phyloP scores from a whole-genome alignment of 2,329 filamentous ascomycete species.

The Monosporascus sp. region DNA sequence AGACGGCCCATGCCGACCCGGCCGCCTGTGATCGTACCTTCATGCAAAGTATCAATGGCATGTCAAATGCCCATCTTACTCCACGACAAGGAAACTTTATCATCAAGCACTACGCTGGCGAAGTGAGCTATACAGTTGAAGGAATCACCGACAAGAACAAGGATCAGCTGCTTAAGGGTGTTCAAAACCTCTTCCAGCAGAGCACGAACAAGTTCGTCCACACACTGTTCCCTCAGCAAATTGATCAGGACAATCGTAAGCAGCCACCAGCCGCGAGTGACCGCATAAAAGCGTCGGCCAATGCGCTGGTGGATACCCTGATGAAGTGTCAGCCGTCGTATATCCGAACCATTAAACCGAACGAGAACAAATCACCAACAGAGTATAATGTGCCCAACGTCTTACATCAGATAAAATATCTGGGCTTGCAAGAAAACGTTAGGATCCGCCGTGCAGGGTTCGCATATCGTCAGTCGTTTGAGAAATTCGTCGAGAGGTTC shows the following conservation, averaged over 20 bases:
- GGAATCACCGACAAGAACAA: conserved; percentile 99
- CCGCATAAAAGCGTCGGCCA: conserved; percentile 91
- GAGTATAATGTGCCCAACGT: conserved; percentile 93
- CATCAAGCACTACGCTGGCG: conserved; percentile 97
- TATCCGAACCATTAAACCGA: conserved; percentile 98
- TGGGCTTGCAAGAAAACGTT: conserved; percentile 98
- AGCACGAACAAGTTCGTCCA: conserved; percentile 86
- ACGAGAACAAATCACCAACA: conserved; percentile 93
- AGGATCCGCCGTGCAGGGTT: conserved; percentile 94
- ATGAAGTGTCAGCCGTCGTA: conserved; percentile 98
- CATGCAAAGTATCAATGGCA: conserved; percentile 84
- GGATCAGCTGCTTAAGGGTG: conserved; percentile 90
- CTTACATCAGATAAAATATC: conserved; percentile 96
- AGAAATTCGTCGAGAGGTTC: conserved; percentile 97
- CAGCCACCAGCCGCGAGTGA: conserved; percentile 92
- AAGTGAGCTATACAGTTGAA: conserved; percentile 89
- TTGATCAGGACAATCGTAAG: conserved; percentile 93
- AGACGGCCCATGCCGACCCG: conserved; percentile 95
- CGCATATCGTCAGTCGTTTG: conserved; percentile 92
- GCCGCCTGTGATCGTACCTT: conserved; percentile 93
- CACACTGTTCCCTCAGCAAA: conserved; percentile 81
- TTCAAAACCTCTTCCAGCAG: conserved; percentile 78
- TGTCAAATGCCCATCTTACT: conserved; percentile 87
- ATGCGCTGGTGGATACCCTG: conserved; percentile 86
- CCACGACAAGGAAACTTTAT: conserved; percentile 94